Evolutionary conservation across 2,329 filamentous ascomycete species (phyloP).

Genomic region (Xylaria arbuscula): DNA sequence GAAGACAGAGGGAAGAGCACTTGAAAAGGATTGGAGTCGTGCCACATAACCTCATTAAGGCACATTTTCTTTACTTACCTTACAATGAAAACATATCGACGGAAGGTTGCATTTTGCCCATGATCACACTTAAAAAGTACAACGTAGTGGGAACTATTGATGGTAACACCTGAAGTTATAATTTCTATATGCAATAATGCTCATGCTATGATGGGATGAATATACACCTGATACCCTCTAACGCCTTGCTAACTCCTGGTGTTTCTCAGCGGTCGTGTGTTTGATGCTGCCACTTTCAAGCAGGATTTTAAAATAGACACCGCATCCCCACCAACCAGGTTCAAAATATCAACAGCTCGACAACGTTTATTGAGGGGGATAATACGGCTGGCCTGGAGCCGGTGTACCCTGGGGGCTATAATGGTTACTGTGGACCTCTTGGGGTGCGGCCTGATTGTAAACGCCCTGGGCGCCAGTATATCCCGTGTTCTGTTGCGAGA

Average conservation of each 20-base stretch:
- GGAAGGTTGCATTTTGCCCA: not conserved
- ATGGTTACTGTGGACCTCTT: slow-evolving; percentile 25
- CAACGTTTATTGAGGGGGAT: slow-evolving; percentile 37
- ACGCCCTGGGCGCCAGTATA: slow-evolving; percentile 38
- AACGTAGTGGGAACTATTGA: not conserved
- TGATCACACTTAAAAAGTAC: not conserved
- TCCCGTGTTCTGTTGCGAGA: slow-evolving; percentile 38
- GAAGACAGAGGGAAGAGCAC: too few species aligned
- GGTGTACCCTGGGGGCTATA: slow-evolving; percentile 41
- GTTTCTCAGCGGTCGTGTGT: slow-evolving; percentile 6
- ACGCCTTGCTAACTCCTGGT: slow-evolving; percentile 27
- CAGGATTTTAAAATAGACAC: slow-evolving; percentile 1
- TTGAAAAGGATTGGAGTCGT: too few species aligned
- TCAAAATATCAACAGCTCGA: not conserved
- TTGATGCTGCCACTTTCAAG: not conserved
- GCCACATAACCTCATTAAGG: too few species aligned
- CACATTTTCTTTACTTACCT: not conserved
- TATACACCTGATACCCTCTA: slow-evolving; percentile 14
- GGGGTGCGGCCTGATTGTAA: slow-evolving; percentile 34
- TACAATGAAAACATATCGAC: not conserved
- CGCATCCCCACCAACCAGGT: not conserved
- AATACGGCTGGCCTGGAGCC: slow-evolving; percentile 40
- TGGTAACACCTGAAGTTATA: not conserved
- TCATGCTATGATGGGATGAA: not conserved
- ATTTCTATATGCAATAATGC: not conserved